These are phyloP conservation scores for Metarhizium album DNA, from an alignment of 2,329 filamentous ascomycete species.

Conservation along the genomic window DNA sequence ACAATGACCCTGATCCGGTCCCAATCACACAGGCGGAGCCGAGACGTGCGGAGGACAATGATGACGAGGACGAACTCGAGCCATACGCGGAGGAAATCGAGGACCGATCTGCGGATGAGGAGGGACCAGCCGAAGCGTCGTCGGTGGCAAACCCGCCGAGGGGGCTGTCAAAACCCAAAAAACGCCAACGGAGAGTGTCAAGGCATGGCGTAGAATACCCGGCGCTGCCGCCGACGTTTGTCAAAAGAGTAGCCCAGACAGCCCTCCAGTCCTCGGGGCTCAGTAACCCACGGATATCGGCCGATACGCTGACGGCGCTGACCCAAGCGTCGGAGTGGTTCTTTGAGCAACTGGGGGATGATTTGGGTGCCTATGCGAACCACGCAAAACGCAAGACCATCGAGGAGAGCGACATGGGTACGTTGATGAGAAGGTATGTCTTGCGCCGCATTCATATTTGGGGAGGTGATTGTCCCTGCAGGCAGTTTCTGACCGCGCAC, in stretches of 20 bases:
- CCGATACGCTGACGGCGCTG: conserved; percentile 64
- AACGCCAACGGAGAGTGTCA: conserved; percentile 42
- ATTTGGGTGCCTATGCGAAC: conserved; percentile 66
- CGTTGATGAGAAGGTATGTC: conserved; percentile 68
- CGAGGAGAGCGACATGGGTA: conserved; percentile 72
- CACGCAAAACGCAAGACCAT: conserved; percentile 79
- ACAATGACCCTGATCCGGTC: conserved; percentile 1
- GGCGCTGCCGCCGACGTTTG: conserved; percentile 58
- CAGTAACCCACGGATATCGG: conserved; percentile 57
- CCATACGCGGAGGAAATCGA: background rate
- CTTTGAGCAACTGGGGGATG: conserved; percentile 77
- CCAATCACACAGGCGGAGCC: background rate
- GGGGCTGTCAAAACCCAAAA: conserved; percentile 12
- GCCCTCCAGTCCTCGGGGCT: conserved; percentile 58
- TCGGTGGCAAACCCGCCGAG: conserved; percentile 2
- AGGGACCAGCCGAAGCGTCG: background rate
- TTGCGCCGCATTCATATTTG: no score
- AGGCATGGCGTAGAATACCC: conserved; percentile 66
- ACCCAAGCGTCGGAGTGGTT: conserved; percentile 82
- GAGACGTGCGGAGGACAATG: background rate
- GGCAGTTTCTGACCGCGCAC: conserved; percentile 20
- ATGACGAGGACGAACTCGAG: background rate
- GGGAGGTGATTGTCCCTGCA: no score
- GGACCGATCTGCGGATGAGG: background rate
- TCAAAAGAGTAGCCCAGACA: conserved; percentile 62